Evolutionary conservation across 352 stramenopile species (phyloP).

Genomic region (Sclerospora graminicola): DNA sequence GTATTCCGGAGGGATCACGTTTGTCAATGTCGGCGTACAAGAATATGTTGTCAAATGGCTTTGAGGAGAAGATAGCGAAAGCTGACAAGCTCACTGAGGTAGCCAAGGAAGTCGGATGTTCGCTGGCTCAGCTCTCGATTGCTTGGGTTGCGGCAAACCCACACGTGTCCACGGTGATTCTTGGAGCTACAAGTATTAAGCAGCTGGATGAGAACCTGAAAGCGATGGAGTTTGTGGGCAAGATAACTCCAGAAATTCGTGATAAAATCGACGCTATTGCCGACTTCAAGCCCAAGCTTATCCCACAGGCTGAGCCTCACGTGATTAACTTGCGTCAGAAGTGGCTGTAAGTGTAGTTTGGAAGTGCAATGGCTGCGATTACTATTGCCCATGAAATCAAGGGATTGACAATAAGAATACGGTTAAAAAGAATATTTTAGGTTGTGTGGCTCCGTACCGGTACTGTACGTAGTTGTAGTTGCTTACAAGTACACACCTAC

Average conservation of each 20-base stretch:
- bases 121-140: constrained; percentile 42
- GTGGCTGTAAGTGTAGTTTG: constrained; percentile 7
- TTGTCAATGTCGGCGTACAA: constrained; percentile 44
- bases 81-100: constrained; percentile 35
- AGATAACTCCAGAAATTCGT: constrained; percentile 62
- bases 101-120: constrained; percentile 52
- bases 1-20: constrained; percentile 57
- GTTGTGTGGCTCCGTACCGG: too few relatives aligned
- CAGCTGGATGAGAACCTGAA: constrained; percentile 75
- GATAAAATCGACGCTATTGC: constrained; percentile 62
- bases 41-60: constrained; percentile 32
- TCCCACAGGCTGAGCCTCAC: background rate
- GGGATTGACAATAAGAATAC: too few relatives aligned
- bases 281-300: constrained; percentile 13
- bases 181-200: constrained; percentile 45
- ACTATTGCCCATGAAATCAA: too few relatives aligned
- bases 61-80: constrained; percentile 40
- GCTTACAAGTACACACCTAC: too few relatives aligned
- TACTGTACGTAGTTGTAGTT: too few relatives aligned
- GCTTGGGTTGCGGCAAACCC: constrained; percentile 46
- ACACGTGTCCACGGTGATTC: constrained; percentile 54
- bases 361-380: too few relatives aligned
- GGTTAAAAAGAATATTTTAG: too few relatives aligned
- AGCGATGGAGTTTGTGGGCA: constrained; percentile 44
- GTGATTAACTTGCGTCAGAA: constrained; percentile 14